Percentiles rank a stretch among this genome's conserved stretches.
phyloP scores from a whole-genome alignment of 1,139 yeast species.

The Blastobotrys proliferans region DNA sequence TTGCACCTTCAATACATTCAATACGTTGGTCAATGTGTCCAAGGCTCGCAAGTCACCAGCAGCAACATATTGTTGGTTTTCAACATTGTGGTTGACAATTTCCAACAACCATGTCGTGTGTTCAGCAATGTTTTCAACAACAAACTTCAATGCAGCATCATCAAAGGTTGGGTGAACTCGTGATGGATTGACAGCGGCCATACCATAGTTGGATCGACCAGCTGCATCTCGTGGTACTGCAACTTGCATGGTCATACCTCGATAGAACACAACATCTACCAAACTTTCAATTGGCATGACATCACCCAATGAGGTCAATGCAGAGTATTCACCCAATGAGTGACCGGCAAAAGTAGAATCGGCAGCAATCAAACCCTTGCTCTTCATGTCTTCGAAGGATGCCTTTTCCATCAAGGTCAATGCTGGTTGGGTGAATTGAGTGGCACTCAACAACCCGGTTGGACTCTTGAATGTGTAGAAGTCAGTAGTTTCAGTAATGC shows the following conservation, averaged over 20 bases:
- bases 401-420: constrained; percentile 99
- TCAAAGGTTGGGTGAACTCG: constrained; percentile 84
- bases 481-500: constrained; percentile 73
- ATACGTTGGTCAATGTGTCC: constrained; percentile 87
- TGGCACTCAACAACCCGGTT: constrained; percentile 92
- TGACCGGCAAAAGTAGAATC: constrained; percentile 98
- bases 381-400: constrained; percentile 92
- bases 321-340: constrained; percentile 98
- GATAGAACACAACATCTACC: constrained; percentile 97
- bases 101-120: constrained; percentile 93
- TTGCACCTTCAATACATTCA: constrained; percentile 87
- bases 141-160: constrained; percentile 92
- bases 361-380: constrained; percentile 92
- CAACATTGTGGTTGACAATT: constrained; percentile 97
- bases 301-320: constrained; percentile 93
- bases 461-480: constrained; percentile 88
- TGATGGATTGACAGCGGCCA: constrained; percentile 97
- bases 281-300: constrained; percentile 98
- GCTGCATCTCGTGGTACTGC: constrained; percentile 95
- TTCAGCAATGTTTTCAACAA: constrained; percentile 79
- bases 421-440: constrained; percentile 99
- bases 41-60: constrained; percentile 97
- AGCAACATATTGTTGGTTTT: constrained; percentile 95
- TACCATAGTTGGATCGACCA: constrained; percentile 98
- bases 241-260: constrained; percentile 99